Base-by-base conservation (phyloP, 495 filamentous ascomycete species). In the Penicillium chermesinum region DNA sequence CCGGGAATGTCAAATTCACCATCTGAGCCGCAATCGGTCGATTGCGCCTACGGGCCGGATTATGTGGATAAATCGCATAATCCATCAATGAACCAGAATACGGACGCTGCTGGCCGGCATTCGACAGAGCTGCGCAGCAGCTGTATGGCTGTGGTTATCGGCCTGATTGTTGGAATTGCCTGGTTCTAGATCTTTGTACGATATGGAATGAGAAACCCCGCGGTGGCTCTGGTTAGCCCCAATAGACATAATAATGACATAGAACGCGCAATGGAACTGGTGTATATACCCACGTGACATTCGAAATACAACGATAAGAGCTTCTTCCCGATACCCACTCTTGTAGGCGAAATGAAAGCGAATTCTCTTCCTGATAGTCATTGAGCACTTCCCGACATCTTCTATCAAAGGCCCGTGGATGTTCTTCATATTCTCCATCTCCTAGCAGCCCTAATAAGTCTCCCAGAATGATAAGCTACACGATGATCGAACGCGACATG, bases 101-200 rank as follows among this genome's bases (percentile, higher is more conserved):
- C 61, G 16, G 62, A 57, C 41, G 54, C 57, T 37, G 67, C 58
- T 41, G 52, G 60, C 25, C 58, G 40, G 34, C 53, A 62, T 22
- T 50, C 70, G n/a, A 48, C 58, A 13, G 58, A 66, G 20, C 49
- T 65, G 19, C 65, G 58, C 17, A 66, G 67, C 8, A 73, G 67
- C 41, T 70, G 66, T 17, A 73, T 73, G 70, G 70, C 70, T 22
- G 62, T 73, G 38, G 64, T 73, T 18, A 67, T 73, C 19, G 67
- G 64, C 17, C 44, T 73, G 19, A 63, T 71, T 13, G 67, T 42
- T 2, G 70, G 70, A 27, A 66, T 71, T n/a, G 63, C 71, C 54
- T 73, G 67, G 67, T 71, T 73, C 41, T 73, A 57, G 48, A 57
- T 56, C 44, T 25, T 44, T 61, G 49, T 55, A 39, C 25, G 25